A percentile compares a stretch with the other conserved stretches of the same genome.
Evolutionary conservation across 192 early-diverging fungal genomes (phyloP).

Genomic region (Backusella psychrophila): DNA sequence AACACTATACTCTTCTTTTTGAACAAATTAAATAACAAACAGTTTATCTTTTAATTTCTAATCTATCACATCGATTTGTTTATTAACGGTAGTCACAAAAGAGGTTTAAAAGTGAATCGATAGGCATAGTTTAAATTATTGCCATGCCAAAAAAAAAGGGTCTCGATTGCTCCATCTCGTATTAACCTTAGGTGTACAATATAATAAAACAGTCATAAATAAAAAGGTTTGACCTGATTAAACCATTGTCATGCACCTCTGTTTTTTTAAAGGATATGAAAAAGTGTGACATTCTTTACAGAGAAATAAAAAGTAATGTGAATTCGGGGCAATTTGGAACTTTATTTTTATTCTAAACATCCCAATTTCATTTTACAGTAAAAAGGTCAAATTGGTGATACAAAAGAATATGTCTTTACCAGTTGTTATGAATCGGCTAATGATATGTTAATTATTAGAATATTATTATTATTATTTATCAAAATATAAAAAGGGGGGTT

Average conservation of each 20-base stretch:
- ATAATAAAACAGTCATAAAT: neutral
- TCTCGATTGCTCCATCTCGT: neutral
- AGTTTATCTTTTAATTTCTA: neutral
- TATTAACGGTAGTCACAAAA: neutral
- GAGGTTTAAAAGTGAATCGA: neutral
- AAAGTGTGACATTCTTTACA: neutral
- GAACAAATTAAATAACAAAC: neutral
- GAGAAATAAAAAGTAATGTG: neutral
- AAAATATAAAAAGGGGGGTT: neutral
- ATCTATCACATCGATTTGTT: neutral
- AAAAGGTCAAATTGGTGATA: neutral
- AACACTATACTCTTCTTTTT: neutral
- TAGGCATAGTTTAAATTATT: neutral
- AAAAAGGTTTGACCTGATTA: neutral
- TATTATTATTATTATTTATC: neutral
- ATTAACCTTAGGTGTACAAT: neutral
- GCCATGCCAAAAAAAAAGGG: neutral
- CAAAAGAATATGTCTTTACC: neutral
- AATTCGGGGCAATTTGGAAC: neutral
- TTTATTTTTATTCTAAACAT: neutral
- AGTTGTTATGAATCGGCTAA: neutral
- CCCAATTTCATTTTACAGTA: neutral
- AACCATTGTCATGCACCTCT: neutral
- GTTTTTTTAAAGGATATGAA: neutral
- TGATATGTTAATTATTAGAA: neutral